Evolutionary conservation across 371 early-diverging fungal genomes (phyloP).

Genomic region (Gilbertella persicaria): DNA sequence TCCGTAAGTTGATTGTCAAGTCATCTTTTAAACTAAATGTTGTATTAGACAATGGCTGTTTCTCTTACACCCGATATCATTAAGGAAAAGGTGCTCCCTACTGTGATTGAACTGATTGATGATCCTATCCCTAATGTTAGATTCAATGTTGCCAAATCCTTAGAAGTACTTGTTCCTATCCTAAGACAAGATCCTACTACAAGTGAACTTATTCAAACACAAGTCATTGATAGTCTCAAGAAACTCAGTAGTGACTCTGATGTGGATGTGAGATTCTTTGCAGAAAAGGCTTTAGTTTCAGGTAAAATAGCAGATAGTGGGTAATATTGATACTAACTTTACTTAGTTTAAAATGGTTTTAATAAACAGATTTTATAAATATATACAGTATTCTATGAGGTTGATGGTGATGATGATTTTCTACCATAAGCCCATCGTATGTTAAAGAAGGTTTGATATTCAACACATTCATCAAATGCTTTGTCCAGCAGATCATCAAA

Average conservation of each 20-base stretch:
- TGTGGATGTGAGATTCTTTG: constrained; percentile 92
- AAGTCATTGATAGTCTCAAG: constrained; percentile 77
- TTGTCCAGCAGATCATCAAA: constrained; percentile 33
- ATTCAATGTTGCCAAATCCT: constrained; percentile 96
- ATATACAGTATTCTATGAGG: not conserved
- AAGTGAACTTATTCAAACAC: constrained; percentile 56
- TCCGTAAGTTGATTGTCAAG: constrained; percentile 59
- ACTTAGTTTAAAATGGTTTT: no score
- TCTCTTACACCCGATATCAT: constrained; percentile 89
- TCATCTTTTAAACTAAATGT: not conserved
- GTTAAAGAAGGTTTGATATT: constrained; percentile 42
- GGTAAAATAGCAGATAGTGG: constrained; percentile 42
- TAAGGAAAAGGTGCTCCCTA: constrained; percentile 86
- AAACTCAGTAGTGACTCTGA: constrained; percentile 88
- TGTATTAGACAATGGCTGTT: constrained; percentile 75
- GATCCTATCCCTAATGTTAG: constrained; percentile 99
- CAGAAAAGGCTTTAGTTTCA: constrained; percentile 73
- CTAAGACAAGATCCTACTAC: constrained; percentile 68
- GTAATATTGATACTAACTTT: no score
- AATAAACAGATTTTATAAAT: no score
- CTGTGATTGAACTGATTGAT: constrained; percentile 75
- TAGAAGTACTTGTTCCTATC: constrained; percentile 84
- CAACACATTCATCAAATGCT: constrained; percentile 48
- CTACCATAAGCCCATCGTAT: constrained; percentile 38
- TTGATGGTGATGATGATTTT: constrained; percentile 5